Evolutionary conservation across 768 basidiomycete genomes (phyloP), one percentile per base, ranked within the genome.

Genomic region (Pleurotus pulmonarius): DNA sequence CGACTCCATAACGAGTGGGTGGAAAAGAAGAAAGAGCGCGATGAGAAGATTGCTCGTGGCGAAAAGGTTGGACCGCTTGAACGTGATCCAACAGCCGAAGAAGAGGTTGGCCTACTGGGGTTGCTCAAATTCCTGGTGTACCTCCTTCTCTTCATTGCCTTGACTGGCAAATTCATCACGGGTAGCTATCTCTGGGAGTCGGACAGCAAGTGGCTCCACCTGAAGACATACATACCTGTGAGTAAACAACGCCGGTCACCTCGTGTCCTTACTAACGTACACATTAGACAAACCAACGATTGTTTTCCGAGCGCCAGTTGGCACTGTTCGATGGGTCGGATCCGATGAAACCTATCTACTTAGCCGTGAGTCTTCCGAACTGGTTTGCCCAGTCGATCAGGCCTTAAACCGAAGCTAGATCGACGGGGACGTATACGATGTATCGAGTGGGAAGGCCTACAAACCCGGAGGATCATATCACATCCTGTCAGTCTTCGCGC

Each of bases 401-500:
- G 46, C 24, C 16, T 22, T 24, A 8, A 53, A 13, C 5, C 5
- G 39, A 37, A 39, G 15, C 64, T 45, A 93, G 92, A 89, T 98
- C 67, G 92, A 94, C 66, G 90, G 91, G 11, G 89, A 90, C 52
- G 92, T 98, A 6, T 98, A 86, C 71, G 95, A 98, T 65, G 95
- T 98, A 52, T 83, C 87, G n/a, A 79, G 80, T 59, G 86, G 85
- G 38, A 75, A 78, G 57, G 78, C 88, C 18, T 98, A 98, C 69
- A 93, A 94, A 51, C 89, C 87, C 39, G 95, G 94, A 12, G 95
- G 94, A 39, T 82, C 90, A 41, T 93, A 93, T 72, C 78, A 85
- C 62, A 75, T 83, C 65, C 78, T 90, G 88, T 87, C 66, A 60
- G 82, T 69, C 49, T 44, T 41, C 56, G 54, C 46, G 56, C 62